Percentiles rank a stretch among this genome's conserved stretches.
phyloP scores from a whole-genome alignment of 371 early-diverging fungal species.

The Blakeslea trispora region DNA sequence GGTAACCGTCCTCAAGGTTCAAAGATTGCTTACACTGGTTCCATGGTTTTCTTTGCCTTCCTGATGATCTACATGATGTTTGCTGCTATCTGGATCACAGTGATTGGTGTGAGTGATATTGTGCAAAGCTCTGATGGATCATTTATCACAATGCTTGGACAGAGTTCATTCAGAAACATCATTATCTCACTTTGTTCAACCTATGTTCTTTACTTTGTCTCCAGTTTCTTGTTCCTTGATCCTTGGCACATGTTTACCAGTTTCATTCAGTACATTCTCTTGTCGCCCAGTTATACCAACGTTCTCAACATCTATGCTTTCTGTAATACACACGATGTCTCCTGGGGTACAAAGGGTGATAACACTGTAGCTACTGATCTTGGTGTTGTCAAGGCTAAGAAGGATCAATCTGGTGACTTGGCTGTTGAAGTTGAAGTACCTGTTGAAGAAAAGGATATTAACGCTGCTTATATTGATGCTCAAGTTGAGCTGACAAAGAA shows the following conservation, averaged over 20 bases:
- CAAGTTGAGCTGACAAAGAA: conserved; percentile 54
- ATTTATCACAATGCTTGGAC: conserved; percentile 28
- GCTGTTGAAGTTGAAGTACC: conserved; percentile 69
- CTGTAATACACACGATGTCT: conserved; percentile 86
- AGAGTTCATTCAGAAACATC: conserved; percentile 55
- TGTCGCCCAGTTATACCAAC: conserved; percentile 87
- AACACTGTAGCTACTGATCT: conserved; percentile 44
- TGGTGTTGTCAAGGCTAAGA: conserved; percentile 48
- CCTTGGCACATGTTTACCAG: conserved; percentile 77
- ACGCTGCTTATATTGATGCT: conserved; percentile 76
- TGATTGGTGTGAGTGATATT: conserved; percentile 42
- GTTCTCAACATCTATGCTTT: conserved; percentile 91
- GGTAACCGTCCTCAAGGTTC: conserved; percentile 82
- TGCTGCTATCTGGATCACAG: conserved; percentile 56
- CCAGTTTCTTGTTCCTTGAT: conserved; percentile 66
- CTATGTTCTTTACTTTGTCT: conserved; percentile 66
- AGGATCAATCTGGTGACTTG: conserved; percentile 39
- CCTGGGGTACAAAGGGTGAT: conserved; percentile 54
- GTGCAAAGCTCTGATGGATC: conserved; percentile 17
- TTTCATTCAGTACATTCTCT: conserved; percentile 67
- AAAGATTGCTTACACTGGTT: conserved; percentile 43
- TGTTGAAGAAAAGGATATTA: conserved; percentile 75
- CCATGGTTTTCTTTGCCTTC: conserved; percentile 53
- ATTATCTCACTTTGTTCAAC: conserved; percentile 64
- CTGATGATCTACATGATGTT: conserved; percentile 65